A percentile compares a stretch with the other conserved stretches of the same genome.
phyloP scores from a whole-genome alignment of 306 rosid genomes.

The Carpinus viminea region DNA sequence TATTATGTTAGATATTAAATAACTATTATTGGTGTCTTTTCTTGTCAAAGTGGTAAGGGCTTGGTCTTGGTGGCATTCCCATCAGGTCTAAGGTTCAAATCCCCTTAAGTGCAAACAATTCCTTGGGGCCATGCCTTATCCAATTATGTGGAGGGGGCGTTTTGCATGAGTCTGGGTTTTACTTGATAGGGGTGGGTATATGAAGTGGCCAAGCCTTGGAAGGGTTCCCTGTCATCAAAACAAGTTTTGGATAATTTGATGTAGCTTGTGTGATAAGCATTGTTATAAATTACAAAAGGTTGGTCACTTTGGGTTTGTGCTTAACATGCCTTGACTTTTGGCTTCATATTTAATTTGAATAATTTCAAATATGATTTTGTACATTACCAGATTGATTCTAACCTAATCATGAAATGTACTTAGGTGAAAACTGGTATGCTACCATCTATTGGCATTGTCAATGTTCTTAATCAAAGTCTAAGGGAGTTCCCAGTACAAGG shows the following conservation, averaged over 20 bases:
- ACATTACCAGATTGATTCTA: conserved; percentile 8
- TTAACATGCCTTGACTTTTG: conserved; percentile 9
- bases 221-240: too few relatives aligned
- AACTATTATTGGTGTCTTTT: not conserved
- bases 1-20: not conserved
- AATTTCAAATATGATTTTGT: not conserved
- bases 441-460: conserved; percentile 60
- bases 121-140: too few relatives aligned
- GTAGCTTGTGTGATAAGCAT: not conserved
- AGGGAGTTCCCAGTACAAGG: conserved; percentile 75
- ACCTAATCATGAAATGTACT: conserved; percentile 28
- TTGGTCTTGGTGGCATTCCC: too few relatives aligned
- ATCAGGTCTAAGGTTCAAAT: too few relatives aligned
- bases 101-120: too few relatives aligned
- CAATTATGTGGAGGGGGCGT: too few relatives aligned
- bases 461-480: conserved; percentile 60
- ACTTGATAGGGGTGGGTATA: too few relatives aligned
- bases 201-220: too few relatives aligned
- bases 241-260: not conserved
- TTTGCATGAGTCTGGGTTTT: too few relatives aligned
- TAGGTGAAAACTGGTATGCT: conserved; percentile 97
- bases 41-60: not conserved
- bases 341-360: not conserved
- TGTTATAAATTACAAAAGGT: not conserved
- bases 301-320: conserved; percentile 17